A percentile compares a stretch with the other conserved stretches of the same genome.
phyloP scores from a whole-genome alignment of 345 rosid species.

The Eucalyptus tenuipes region DNA sequence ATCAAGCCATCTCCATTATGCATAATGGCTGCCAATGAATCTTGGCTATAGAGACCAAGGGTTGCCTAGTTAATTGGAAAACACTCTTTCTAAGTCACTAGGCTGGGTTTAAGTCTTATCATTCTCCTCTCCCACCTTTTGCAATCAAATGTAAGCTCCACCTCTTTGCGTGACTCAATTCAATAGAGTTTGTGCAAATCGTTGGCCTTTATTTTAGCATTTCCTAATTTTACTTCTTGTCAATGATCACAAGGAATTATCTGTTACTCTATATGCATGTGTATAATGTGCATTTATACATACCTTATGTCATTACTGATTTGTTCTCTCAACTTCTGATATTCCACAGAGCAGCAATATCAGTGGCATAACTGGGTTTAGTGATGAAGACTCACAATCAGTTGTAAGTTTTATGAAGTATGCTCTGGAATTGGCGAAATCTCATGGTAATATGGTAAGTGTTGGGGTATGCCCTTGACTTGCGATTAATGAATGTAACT shows the following conservation, averaged over 20 bases:
- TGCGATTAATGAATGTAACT: background rate
- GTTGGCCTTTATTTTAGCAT: background rate
- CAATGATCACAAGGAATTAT: background rate
- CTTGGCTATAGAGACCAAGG: background rate
- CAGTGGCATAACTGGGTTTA: slow-evolving; percentile 69
- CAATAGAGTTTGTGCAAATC: background rate
- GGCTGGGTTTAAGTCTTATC: background rate
- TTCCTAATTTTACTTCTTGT: background rate
- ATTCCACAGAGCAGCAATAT: slow-evolving; percentile 33
- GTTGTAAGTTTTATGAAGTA: slow-evolving; percentile 46
- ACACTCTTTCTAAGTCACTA: background rate
- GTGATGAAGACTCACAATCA: slow-evolving; percentile 42
- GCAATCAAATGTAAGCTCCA: background rate
- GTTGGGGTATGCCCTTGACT: background rate
- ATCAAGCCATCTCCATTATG: background rate
- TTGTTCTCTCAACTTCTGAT: background rate
- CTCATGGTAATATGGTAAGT: slow-evolving; percentile 44
- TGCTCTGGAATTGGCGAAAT: slow-evolving; percentile 42
- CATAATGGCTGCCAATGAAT: background rate
- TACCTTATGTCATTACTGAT: background rate
- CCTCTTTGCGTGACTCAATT: too few species aligned
- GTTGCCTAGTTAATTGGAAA: background rate
- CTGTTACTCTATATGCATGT: background rate
- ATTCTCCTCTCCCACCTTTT: background rate
- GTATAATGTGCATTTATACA: background rate